Evolutionary conservation across 2,329 filamentous ascomycete genomes (phyloP).

Genomic region (Blastomyces silverae): DNA sequence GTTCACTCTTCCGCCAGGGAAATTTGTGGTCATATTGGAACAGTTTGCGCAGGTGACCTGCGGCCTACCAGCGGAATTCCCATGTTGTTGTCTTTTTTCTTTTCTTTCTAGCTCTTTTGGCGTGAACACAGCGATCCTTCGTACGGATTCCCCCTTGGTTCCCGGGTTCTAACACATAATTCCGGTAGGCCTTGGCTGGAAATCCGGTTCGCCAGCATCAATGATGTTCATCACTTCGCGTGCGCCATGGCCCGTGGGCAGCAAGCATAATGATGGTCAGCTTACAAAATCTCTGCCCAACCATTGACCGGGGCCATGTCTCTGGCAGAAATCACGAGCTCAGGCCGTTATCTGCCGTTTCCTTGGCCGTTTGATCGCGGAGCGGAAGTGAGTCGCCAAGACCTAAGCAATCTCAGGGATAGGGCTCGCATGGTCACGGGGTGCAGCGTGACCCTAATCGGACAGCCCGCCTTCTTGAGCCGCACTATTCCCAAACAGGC

Average conservation of each 20-base stretch:
- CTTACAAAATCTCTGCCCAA: not conserved
- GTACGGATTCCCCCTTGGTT: not conserved
- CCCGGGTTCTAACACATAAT: not conserved
- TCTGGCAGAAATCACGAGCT: not conserved
- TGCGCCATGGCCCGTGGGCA: not conserved
- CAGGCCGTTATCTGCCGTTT: not conserved
- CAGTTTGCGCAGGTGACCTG: conserved; percentile 2
- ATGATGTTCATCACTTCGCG: not conserved
- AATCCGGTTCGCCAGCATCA: not conserved
- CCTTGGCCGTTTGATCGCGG: not conserved
- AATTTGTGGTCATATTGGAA: not conserved
- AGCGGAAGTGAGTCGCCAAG: not conserved
- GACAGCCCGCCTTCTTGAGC: not conserved
- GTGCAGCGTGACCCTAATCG: not conserved
- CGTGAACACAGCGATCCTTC: too few relatives aligned
- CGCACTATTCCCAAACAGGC: not conserved
- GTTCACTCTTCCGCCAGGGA: not conserved
- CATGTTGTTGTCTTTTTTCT: not conserved
- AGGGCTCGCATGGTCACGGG: not conserved
- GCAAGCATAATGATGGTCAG: not conserved
- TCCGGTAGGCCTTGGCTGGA: not conserved
- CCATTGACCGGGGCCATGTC: not conserved
- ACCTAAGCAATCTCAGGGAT: not conserved
- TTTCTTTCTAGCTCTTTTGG: not conserved
- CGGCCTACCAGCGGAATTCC: not conserved